Evolutionary conservation across 495 filamentous ascomycete genomes (phyloP).

Genomic region (Aspergillus coremiiformis): DNA sequence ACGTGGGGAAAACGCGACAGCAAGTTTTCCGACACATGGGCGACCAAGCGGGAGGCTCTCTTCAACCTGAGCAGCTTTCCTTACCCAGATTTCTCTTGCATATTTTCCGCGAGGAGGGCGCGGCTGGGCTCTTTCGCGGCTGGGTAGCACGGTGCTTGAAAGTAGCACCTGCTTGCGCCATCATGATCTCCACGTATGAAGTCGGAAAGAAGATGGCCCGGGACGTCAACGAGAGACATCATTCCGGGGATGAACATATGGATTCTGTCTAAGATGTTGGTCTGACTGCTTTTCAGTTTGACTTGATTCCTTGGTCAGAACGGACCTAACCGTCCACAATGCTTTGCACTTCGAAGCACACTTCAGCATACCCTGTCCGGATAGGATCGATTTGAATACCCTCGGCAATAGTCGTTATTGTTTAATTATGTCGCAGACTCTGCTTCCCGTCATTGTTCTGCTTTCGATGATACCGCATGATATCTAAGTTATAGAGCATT

Average conservation of each 20-base stretch:
- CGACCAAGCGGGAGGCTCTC: constrained; percentile 30
- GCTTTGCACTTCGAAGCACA: not conserved
- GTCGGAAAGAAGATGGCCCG: constrained; percentile 84
- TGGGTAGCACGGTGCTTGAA: constrained; percentile 89
- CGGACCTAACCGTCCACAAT: not conserved
- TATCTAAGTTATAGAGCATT: constrained; percentile 17
- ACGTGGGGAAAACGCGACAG: constrained; percentile 92
- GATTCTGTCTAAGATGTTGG: not conserved
- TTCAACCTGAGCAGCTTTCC: constrained; percentile 59
- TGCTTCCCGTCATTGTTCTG: not conserved
- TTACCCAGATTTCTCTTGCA: constrained; percentile 78
- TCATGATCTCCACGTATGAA: constrained; percentile 98
- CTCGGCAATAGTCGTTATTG: not conserved
- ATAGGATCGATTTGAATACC: not conserved
- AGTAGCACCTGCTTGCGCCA: constrained; percentile 94
- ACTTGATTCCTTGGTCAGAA: not conserved
- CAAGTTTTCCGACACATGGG: constrained; percentile 62
- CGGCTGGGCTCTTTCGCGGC: constrained; percentile 75
- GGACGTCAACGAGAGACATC: constrained; percentile 62
- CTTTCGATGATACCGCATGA: constrained; percentile 22
- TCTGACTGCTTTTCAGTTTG: not conserved
- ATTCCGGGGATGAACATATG: constrained; percentile 13
- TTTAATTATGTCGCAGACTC: not conserved
- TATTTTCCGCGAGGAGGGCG: constrained; percentile 80
- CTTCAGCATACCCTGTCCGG: not conserved